These are phyloP conservation scores for Gaeumannomyces sp. DNA, from an alignment of 2,329 filamentous ascomycete genomes.

Conservation along the genomic window DNA sequence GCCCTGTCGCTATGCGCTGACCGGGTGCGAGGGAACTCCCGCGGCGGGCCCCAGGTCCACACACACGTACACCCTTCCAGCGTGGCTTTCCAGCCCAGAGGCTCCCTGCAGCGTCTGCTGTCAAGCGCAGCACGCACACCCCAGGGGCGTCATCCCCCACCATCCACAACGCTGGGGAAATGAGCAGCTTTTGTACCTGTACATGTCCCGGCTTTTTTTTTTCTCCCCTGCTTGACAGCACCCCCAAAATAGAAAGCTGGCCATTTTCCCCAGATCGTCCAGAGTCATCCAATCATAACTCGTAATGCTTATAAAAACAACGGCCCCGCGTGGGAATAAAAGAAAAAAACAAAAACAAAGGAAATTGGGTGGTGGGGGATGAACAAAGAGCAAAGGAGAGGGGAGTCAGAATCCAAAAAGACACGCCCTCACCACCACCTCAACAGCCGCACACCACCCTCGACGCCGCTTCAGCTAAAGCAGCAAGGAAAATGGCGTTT, in stretches of 20 bases:
- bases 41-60: constrained; percentile 1
- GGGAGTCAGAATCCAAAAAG: constrained; percentile 10
- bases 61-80: not conserved
- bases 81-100: not conserved
- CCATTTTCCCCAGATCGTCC: constrained; percentile 14
- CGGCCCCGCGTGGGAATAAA: constrained; percentile 20
- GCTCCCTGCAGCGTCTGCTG: not conserved
- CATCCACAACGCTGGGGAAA: not conserved
- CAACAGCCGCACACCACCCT: constrained; percentile 5
- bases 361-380: constrained; percentile 6
- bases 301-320: constrained; percentile 41
- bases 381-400: constrained; percentile 31
- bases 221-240: not conserved
- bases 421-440: constrained; percentile 9
- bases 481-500: constrained; percentile 4
- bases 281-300: constrained; percentile 47
- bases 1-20: not conserved
- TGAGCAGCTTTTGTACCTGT: constrained; percentile 9
- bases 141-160: not conserved
- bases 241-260: not conserved
- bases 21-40: not conserved
- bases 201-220: constrained; percentile 5
- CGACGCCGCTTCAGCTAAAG: not conserved
- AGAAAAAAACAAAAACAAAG: not conserved
- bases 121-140: not conserved